Base-by-base conservation (phyloP, 805 yeast genomes). In the Metschnikowia baotianmanensis region DNA sequence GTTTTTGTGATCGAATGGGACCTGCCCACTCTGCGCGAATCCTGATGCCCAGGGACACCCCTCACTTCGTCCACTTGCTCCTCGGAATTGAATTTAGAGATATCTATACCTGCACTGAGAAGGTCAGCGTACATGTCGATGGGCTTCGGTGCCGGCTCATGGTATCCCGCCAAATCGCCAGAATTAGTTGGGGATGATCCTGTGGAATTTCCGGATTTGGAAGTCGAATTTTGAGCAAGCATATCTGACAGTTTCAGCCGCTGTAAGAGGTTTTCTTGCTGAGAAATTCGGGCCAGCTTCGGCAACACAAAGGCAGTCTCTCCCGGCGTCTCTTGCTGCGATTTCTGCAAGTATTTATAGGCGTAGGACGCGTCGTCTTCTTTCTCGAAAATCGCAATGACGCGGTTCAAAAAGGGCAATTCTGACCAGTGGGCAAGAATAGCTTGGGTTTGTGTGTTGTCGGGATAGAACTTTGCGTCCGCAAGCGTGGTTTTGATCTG, bases 221-320 rank as follows among this genome's bases (percentile, higher is more conserved):
- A 47, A 18, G 50, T 52, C 13, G 52, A 53, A 13, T 24, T 16
- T 10, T 55, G 56, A 3, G 33, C 49, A 24, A 53, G 22, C 5
- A 28, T 32, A 28, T 62, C 68, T 31, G 46, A 48, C 36, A 68
- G 63, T 36, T 61, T 63, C 5, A 67, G 61, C 36, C 63, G 44
- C n/a, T 53, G 51, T 28, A 69, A 49, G 20, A 69, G 57, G 45
- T 68, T 67, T 40, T 67, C 71, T 48, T 67, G 73, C 20, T 67
- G 52, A 6, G 63, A 47, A 5, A 68, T 42, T 38, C 63, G 63
- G 11, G 59, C 56, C 19, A 52, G 42, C 6, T 47, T 42, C 5
- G 53, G 55, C 37, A 49, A 41, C 6, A 32, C 18, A 16, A 48
- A 38, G 6, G 25, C 31, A 5, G 22, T 8, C 10, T 23, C 23